These are phyloP conservation scores for Paraphaeosphaeria minitans DNA, from an alignment of 2,329 filamentous ascomycete genomes.

Conservation along the genomic window DNA sequence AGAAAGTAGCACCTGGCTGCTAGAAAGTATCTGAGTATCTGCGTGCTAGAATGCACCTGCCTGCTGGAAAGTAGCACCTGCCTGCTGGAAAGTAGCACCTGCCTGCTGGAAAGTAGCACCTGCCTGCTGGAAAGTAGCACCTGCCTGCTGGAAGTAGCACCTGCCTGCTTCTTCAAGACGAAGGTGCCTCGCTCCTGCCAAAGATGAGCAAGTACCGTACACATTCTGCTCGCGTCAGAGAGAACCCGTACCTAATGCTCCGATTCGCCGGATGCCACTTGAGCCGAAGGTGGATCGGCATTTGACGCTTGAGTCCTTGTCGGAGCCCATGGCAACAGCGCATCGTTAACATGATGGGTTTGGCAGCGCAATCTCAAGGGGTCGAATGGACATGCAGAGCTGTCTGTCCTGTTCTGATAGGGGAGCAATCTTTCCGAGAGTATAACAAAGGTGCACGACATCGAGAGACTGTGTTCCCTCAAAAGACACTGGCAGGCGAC, in stretches of 20 bases:
- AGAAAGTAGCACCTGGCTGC: no score
- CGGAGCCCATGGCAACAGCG: conserved; percentile 2
- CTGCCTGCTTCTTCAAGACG: conserved; percentile 42
- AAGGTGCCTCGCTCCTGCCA: conserved; percentile 43
- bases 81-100: no score
- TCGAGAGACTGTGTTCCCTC: background rate
- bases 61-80: no score
- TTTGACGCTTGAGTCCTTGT: background rate
- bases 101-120: no score
- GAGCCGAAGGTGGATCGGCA: background rate
- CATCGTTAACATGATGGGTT: conserved; percentile 15
- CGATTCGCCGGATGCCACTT: background rate
- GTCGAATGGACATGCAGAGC: background rate
- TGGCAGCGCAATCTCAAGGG: conserved; percentile 22
- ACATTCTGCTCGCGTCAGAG: background rate
- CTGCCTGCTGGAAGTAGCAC: conserved; percentile 19
- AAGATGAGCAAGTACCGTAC: background rate
- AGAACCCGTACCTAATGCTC: background rate
- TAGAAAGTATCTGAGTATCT: no score
- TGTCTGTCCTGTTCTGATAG: background rate
- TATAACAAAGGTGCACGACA: background rate
- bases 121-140: no score
- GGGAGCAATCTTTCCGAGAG: background rate
- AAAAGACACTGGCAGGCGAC: no score
- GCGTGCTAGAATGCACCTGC: conserved; percentile 21